Evolutionary conservation across 2,329 filamentous ascomycete species (phyloP), one percentile per base, ranked within the genome.

Genomic region (Aureobasidium sp.): DNA sequence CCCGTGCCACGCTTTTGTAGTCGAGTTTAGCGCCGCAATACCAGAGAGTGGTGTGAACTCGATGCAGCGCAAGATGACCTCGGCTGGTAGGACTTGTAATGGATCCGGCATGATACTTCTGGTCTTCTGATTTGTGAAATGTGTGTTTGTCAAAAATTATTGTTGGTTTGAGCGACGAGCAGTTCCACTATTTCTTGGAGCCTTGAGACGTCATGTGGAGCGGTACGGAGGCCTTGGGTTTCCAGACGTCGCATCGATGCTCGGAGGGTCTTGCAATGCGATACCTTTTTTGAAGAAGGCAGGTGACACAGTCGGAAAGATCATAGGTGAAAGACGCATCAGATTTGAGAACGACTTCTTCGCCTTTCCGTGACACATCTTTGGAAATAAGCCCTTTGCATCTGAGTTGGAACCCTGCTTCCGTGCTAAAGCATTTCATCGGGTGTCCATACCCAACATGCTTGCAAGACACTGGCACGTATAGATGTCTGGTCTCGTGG

Each of bases 31-130:
- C 12, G 70, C 68, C 9, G 74, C 75, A n/a, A 78, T 64, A 9
- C 70, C 66, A 5, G 73, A 67, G 6, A 73, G 44, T 2, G 73
- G 62, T 5, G 72, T 65, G 63, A 76, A 77, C 37, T 78, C 74
- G 26, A 78, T 63, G 26, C 77, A 72, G 15, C 71, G 73, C 27
- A 78, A 68, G 37, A 77, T 70, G 36, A 78, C 70, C 66, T 78
- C 76, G 1, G 75, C 70, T 0, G 76, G 76, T 0, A 78, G 57
- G 2, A 64, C 26, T n/a, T 62, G 59, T 47, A 72, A 48, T 2
- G 71, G 69, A 64, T 71, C 69, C n/a, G 20, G 43, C 60, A 62
- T 62, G 20, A 20, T 20, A 20, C 13, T 26, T 61, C 12, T 20
- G 20, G 20, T 20, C 20, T 17, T 34, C 5, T 20, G 24, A 10